These are phyloP conservation scores for Candida insectorum DNA, from an alignment of 805 yeast genomes.

Conservation along the genomic window DNA sequence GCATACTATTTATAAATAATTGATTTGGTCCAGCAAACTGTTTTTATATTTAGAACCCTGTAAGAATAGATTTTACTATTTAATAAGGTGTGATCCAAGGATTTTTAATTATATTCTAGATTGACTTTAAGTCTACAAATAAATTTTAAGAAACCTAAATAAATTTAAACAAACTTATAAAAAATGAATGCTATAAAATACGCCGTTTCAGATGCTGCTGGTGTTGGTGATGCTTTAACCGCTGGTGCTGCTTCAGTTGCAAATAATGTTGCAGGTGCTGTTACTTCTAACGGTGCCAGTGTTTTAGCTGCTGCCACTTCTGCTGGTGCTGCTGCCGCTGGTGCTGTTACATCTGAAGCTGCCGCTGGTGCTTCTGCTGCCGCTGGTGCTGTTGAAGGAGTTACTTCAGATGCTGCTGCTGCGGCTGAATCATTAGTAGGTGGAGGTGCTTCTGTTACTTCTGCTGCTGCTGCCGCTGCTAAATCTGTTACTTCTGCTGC, in stretches of 20 bases:
- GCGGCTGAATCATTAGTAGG: conserved; percentile 11
- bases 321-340: conserved; percentile 8
- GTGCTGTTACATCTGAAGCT: conserved; percentile 8
- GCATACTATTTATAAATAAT: too few species aligned
- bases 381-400: conserved; percentile 14
- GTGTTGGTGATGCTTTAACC: conserved; percentile 3
- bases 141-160: too few species aligned
- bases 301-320: conserved; percentile 13
- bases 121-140: too few species aligned
- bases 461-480: conserved; percentile 14
- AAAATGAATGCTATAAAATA: conserved; percentile 28
- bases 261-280: conserved; percentile 11
- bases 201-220: conserved; percentile 17
- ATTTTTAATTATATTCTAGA: too few species aligned
- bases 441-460: conserved; percentile 10
- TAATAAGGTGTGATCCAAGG: too few species aligned
- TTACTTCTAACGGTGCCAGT: conserved; percentile 12
- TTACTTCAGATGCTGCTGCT: conserved; percentile 13
- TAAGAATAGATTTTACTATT: too few species aligned
- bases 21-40: conserved; percentile 8
- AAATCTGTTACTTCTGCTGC: conserved; percentile 12
- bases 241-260: conserved; percentile 11
- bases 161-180: too few species aligned
- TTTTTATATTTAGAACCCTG: conserved; percentile 13
- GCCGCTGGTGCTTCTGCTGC: conserved; percentile 14